Percentiles rank a stretch among this genome's conserved stretches.
phyloP scores from a whole-genome alignment of 805 yeast genomes.

The Pichia thaimueangensis region DNA sequence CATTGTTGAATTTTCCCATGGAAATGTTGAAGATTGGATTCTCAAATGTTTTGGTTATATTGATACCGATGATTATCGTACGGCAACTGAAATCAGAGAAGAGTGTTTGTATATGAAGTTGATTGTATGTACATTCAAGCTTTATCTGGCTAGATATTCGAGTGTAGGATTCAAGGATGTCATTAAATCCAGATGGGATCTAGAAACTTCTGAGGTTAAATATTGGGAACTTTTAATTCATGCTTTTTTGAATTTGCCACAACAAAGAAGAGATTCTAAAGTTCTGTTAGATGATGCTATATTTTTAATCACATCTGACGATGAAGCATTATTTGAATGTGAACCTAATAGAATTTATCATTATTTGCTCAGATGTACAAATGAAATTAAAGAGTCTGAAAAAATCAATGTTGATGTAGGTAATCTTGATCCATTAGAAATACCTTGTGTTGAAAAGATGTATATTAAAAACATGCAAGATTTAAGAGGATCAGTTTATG shows the following conservation, averaged over 20 bases:
- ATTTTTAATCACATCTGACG: constrained; percentile 36
- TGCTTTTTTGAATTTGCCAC: constrained; percentile 40
- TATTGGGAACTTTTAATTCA: constrained; percentile 42
- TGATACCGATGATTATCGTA: constrained; percentile 11
- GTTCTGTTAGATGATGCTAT: constrained; percentile 35
- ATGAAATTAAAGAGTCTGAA: constrained; percentile 27
- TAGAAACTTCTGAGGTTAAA: constrained; percentile 14
- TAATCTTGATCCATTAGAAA: constrained; percentile 65
- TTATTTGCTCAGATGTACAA: constrained; percentile 19
- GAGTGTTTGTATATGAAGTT: constrained; percentile 60
- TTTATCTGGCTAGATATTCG: constrained; percentile 31
- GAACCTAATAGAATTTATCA: constrained; percentile 62
- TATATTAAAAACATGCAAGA: constrained; percentile 71
- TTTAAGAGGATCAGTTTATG: constrained; percentile 64
- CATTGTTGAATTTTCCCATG: constrained; percentile 16
- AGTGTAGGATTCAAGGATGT: constrained; percentile 21
- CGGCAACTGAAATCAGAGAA: constrained; percentile 50
- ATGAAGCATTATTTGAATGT: constrained; percentile 63
- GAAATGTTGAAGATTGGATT: constrained; percentile 32
- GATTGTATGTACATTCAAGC: constrained; percentile 40
- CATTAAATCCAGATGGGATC: constrained; percentile 21
- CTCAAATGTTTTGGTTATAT: constrained; percentile 29
- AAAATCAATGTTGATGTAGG: constrained; percentile 23
- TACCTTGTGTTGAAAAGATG: constrained; percentile 59
- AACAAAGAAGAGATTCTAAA: constrained; percentile 42